phyloP scores from a whole-genome alignment of 495 filamentous ascomycete species.

The Talaromyces liani region DNA sequence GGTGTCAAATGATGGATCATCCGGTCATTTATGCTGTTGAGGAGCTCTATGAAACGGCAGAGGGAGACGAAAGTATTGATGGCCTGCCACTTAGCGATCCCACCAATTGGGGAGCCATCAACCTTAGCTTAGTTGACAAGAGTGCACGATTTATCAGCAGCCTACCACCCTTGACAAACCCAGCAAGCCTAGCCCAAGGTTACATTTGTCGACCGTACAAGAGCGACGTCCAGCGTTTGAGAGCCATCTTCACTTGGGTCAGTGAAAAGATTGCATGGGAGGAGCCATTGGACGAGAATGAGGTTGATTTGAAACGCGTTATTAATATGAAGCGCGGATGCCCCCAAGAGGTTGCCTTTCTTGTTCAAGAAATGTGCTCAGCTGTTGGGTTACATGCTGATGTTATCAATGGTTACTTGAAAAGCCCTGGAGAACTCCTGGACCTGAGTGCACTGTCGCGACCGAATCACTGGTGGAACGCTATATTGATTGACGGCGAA shows the following conservation, averaged over 20 bases:
- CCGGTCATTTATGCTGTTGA: conserved; percentile 84
- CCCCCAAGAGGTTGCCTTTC: conserved; percentile 81
- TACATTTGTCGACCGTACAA: conserved; percentile 93
- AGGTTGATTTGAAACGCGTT: conserved; percentile 72
- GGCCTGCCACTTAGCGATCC: conserved; percentile 76
- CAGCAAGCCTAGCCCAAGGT: conserved; percentile 76
- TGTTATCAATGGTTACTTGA: conserved; percentile 79
- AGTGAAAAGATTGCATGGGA: conserved; percentile 96
- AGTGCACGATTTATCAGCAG: conserved; percentile 85
- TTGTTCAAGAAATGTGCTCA: conserved; percentile 89
- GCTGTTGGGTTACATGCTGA: conserved; percentile 85
- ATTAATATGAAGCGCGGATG: conserved; percentile 79
- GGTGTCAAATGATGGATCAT: conserved; percentile 91
- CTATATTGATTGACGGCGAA: conserved; percentile 84
- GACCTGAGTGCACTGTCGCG: conserved; percentile 65
- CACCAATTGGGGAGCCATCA: conserved; percentile 71
- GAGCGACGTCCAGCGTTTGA: conserved; percentile 85
- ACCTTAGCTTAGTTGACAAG: conserved; percentile 85
- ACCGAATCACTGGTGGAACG: conserved; percentile 98
- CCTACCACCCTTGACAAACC: conserved; percentile 83
- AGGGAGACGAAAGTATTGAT: conserved; percentile 87
- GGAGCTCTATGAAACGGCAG: conserved; percentile 71
- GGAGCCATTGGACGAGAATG: conserved; percentile 71
- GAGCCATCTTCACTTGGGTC: conserved; percentile 96
- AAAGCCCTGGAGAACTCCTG: conserved; percentile 74